A percentile compares a stretch with the other conserved stretches of the same genome.
Evolutionary conservation across 495 filamentous ascomycete species (phyloP).

Genomic region (Lepidopterella palustris): DNA sequence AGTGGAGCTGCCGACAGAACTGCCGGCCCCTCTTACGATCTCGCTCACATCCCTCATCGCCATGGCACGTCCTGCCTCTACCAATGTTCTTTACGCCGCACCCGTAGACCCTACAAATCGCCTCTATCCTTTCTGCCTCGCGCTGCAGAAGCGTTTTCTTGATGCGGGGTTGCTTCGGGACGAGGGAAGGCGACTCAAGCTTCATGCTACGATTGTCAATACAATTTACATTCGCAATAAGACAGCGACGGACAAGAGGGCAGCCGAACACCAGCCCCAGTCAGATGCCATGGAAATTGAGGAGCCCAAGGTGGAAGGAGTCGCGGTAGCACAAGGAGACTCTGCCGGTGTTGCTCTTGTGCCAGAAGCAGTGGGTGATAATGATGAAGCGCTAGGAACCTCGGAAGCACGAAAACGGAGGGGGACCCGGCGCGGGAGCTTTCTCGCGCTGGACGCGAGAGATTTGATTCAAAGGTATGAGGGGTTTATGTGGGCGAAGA

Average conservation of each 20-base stretch:
- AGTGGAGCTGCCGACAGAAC: constrained; percentile 11
- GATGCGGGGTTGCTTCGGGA: constrained; percentile 54
- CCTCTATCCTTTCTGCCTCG: constrained; percentile 57
- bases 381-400: constrained; percentile 24
- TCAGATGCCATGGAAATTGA: background rate
- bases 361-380: background rate
- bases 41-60: constrained; percentile 30
- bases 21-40: background rate
- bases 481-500: constrained; percentile 33
- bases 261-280: background rate
- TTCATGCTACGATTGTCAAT: constrained; percentile 85
- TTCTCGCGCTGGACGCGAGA: constrained; percentile 34
- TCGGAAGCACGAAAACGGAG: too few relatives aligned
- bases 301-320: background rate
- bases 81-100: constrained; percentile 50
- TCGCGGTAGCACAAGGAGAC: background rate
- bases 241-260: constrained; percentile 25
- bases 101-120: constrained; percentile 51
- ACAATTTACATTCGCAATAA: constrained; percentile 75
- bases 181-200: constrained; percentile 59
- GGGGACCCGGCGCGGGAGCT: constrained; percentile 29
- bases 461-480: constrained; percentile 32
- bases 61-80: constrained; percentile 37
- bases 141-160: constrained; percentile 54
- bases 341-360: background rate